phyloP scores from a whole-genome alignment of 106 monocot genomes.

The Dioscorea zingiberensis region DNA sequence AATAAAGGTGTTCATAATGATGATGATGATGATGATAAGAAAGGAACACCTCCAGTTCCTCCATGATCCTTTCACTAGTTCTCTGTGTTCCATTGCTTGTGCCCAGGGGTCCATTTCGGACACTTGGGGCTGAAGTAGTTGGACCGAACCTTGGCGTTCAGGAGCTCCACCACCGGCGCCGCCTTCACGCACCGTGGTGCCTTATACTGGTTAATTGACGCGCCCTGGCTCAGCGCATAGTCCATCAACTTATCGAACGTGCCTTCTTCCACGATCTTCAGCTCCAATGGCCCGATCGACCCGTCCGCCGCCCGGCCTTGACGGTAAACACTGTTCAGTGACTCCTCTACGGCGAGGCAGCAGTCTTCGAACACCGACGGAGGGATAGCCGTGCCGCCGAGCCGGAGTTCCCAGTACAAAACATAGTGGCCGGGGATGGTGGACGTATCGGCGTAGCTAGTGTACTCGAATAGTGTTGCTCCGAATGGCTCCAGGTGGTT shows the following conservation, averaged over 20 bases:
- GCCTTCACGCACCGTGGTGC: slow-evolving; percentile 68
- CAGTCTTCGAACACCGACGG: no score
- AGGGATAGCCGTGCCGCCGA: no score
- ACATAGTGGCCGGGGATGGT: no score
- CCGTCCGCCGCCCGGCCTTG: slow-evolving; percentile 52
- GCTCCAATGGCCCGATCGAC: no score
- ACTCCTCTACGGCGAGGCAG: slow-evolving; percentile 71
- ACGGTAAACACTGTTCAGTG: slow-evolving; percentile 74
- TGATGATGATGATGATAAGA: no score
- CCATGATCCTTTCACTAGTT: no score
- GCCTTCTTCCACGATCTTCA: no score
- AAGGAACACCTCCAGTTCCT: no score
- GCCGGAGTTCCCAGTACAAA: no score
- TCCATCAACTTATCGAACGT: no score
- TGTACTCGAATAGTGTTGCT: slow-evolving; percentile 62
- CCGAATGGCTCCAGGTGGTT: slow-evolving; percentile 57
- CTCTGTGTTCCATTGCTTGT: slow-evolving; percentile 48
- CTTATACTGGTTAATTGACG: slow-evolving; percentile 92
- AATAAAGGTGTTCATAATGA: no score
- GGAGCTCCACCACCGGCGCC: slow-evolving; percentile 43
- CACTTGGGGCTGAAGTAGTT: slow-evolving; percentile 71
- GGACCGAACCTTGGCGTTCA: slow-evolving; percentile 37
- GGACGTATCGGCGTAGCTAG: slow-evolving; percentile 66
- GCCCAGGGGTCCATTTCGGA: slow-evolving; percentile 61
- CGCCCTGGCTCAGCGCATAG: slow-evolving; percentile 64